Evolutionary conservation across 805 yeast genomes (phyloP).

Genomic region (Candida xyloterini): DNA sequence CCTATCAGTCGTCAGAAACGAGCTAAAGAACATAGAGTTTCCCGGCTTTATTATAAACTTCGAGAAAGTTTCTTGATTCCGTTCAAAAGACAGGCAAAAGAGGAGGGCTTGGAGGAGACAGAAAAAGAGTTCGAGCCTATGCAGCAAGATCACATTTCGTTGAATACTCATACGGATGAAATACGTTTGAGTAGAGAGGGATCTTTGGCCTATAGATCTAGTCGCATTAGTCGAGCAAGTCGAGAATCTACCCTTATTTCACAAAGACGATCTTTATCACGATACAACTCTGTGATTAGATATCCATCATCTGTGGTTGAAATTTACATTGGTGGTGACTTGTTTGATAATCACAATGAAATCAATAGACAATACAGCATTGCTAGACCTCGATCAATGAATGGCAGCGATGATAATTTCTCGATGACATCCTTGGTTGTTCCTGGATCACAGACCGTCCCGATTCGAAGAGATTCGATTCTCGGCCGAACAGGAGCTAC

Average conservation of each 20-base stretch:
- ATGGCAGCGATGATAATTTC: conserved; percentile 17
- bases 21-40: conserved; percentile 14
- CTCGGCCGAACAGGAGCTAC: conserved; percentile 1
- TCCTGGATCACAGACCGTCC: conserved; percentile 21
- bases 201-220: neutral
- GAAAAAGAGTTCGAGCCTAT: neutral
- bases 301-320: conserved; percentile 23
- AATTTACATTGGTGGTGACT: conserved; percentile 22
- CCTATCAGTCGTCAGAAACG: neutral
- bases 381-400: conserved; percentile 19
- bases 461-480: conserved; percentile 26
- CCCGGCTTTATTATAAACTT: conserved; percentile 17
- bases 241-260: conserved; percentile 1
- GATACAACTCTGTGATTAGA: conserved; percentile 17
- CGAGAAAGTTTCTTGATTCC: conserved; percentile 16
- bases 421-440: conserved; percentile 23
- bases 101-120: neutral
- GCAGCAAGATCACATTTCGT: neutral
- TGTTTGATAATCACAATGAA: conserved; percentile 13
- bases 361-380: conserved; percentile 19
- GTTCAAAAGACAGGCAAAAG: conserved; percentile 10
- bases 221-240: conserved; percentile 4
- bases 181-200: neutral
- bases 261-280: conserved; percentile 11
- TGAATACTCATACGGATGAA: neutral